These are phyloP conservation scores for Blastocystis sp. DNA, from an alignment of 352 stramenopile species.

Conservation along the genomic window DNA sequence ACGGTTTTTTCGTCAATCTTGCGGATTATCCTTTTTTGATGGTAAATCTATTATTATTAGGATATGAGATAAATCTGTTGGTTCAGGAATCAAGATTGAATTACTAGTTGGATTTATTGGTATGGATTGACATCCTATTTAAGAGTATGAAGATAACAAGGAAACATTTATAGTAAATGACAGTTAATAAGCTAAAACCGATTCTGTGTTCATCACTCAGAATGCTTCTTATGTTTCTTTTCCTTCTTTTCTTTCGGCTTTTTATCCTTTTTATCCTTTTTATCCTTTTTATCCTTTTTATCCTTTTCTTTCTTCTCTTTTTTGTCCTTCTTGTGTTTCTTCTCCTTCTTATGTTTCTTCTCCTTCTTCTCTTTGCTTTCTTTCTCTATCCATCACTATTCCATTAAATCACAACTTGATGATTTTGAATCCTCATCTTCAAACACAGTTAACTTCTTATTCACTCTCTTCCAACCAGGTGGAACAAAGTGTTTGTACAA, in stretches of 20 bases:
- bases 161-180: neutral
- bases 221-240: slow-evolving; percentile 30
- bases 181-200: neutral
- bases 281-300: slow-evolving; percentile 21
- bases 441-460: slow-evolving; percentile 52
- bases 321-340: slow-evolving; percentile 48
- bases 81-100: too few relatives aligned
- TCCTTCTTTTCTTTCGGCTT: neutral
- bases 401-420: slow-evolving; percentile 4
- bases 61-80: too few relatives aligned
- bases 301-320: slow-evolving; percentile 40
- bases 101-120: too few relatives aligned
- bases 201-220: neutral
- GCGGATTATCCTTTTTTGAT: too few relatives aligned
- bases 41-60: too few relatives aligned
- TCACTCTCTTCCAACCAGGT: slow-evolving; percentile 48
- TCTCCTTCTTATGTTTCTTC: slow-evolving; percentile 6
- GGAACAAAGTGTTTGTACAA: slow-evolving; percentile 59
- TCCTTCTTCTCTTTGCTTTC: slow-evolving; percentile 34
- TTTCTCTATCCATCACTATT: neutral
- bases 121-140: too few relatives aligned
- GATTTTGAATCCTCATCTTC: slow-evolving; percentile 42
- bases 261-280: slow-evolving; percentile 52
- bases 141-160: too few relatives aligned
- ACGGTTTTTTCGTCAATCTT: too few relatives aligned